Conservation (phyloP, 306 rosid genomes). For the Gleditsia sinensis region DNA sequence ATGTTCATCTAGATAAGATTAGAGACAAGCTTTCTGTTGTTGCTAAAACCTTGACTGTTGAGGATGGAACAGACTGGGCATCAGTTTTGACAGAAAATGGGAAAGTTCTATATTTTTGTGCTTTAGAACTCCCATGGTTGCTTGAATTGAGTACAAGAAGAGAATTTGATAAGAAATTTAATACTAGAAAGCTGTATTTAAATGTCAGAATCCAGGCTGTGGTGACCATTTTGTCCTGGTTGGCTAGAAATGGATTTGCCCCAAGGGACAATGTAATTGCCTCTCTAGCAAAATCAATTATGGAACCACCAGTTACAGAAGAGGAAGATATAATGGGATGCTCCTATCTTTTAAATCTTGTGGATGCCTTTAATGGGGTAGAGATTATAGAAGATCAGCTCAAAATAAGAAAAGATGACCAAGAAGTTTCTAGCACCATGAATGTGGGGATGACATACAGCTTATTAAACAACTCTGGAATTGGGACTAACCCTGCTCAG, state of each 20-base stretch:
- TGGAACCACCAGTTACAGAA: slow-evolving; percentile 77
- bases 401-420: slow-evolving; percentile 77
- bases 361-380: slow-evolving; percentile 84
- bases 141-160: slow-evolving; percentile 74
- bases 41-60: slow-evolving; percentile 71
- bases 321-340: slow-evolving; percentile 78
- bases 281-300: slow-evolving; percentile 76
- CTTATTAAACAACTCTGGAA: slow-evolving; percentile 74
- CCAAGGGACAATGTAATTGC: slow-evolving; percentile 77
- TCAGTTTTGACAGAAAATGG: slow-evolving; percentile 79
- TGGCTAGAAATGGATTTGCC: slow-evolving; percentile 86
- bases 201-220: slow-evolving; percentile 67
- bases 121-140: slow-evolving; percentile 88
- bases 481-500: slow-evolving; percentile 64
- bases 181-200: slow-evolving; percentile 57
- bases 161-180: slow-evolving; percentile 47
- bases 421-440: slow-evolving; percentile 79
- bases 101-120: slow-evolving; percentile 75
- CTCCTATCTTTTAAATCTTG: slow-evolving; percentile 84
- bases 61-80: slow-evolving; percentile 67
- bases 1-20: slow-evolving; percentile 56
- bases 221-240: slow-evolving; percentile 86
- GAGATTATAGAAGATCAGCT: slow-evolving; percentile 92
- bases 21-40: slow-evolving; percentile 55
- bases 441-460: slow-evolving; percentile 90